Base-by-base conservation (phyloP, 495 filamentous ascomycete genomes). In the Talaromyces nanjingensis region DNA sequence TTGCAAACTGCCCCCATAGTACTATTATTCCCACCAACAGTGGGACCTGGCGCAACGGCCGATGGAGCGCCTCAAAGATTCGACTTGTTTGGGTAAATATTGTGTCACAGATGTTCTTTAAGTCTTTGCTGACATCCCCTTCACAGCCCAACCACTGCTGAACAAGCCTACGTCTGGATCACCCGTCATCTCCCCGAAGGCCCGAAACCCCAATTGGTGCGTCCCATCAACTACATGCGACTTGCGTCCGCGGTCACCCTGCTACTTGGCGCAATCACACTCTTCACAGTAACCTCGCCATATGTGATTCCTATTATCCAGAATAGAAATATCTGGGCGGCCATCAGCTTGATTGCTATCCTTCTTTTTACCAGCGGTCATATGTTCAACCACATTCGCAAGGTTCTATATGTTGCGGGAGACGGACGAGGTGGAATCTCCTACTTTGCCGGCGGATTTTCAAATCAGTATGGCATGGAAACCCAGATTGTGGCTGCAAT, bases 321-420 rank as follows among this genome's bases (percentile, higher is more conserved):
- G 71, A 97, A 90, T 74, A 85, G 93, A 61, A 97, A 94, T 64
- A 76, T 97, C 29, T 99, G 94, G 96, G 92, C 94, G 34, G 93
- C 89, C 29, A 72, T 96, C 66, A 93, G 90, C 71, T 78, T 99
- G 59, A 91, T 99, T 67, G 83, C 86, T 7, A 91, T 99, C 64
- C 85, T 99, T 49, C 79, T 99, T 34, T 99, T 99, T 78, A 98
- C 91, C 37, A 92, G 88, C 66, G 94, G 96, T 14, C 92, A 98
- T 72, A 98, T 99, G 94, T 99, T 93, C 83, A 98, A 98, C 76
- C 94, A 98, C 68, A 99, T 99, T 71, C 84, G 94, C 62, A 92
- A 92, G 70, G 92, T 94, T 0, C 93, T 94, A n/a, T 99, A 99
- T 70, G 91, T 98, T 55, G 85, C 87, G 39, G 90, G 87, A 22